These are phyloP conservation scores for Encephalitozoon romaleae DNA, from an alignment of 371 early-diverging fungal genomes.

Conservation along the genomic window DNA sequence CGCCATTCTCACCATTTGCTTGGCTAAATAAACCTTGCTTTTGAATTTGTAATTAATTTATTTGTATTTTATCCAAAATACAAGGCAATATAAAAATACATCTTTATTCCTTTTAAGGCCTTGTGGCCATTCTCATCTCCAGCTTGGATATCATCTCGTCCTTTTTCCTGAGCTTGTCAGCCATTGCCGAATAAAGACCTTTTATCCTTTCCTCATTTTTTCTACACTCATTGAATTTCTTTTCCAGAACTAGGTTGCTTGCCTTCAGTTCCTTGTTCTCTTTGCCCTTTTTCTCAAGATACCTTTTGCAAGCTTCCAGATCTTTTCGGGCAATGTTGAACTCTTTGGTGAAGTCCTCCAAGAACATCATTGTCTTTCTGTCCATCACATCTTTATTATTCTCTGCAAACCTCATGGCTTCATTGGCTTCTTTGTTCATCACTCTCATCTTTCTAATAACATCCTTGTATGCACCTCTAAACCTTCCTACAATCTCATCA, in stretches of 20 bases:
- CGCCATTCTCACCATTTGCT: neutral
- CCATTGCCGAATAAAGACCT: neutral
- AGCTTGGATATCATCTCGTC: conserved; percentile 16
- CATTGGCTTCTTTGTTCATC: conserved; percentile 38
- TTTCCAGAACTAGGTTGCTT: conserved; percentile 32
- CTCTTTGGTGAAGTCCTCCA: conserved; percentile 48
- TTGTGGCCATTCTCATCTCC: conserved; percentile 2
- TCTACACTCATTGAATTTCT: conserved; percentile 3
- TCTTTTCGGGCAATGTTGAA: conserved; percentile 52
- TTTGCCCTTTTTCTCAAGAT: conserved; percentile 50
- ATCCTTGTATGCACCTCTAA: conserved; percentile 23
- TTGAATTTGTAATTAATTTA: neutral
- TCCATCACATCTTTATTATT: conserved; percentile 39
- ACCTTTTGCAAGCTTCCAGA: conserved; percentile 36
- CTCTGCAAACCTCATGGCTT: conserved; percentile 43
- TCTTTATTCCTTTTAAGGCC: neutral
- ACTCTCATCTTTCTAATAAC: conserved; percentile 27
- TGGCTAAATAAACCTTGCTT: conserved; percentile 4
- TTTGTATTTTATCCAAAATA: neutral
- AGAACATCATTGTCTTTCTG: conserved; percentile 14
- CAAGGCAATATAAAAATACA: neutral
- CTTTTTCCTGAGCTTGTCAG: conserved; percentile 1
- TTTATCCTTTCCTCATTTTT: conserved; percentile 3
- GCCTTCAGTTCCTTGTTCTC: conserved; percentile 55
- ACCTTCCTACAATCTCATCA: conserved; percentile 19